Conservation (phyloP, 164 flowering plant species). For the Tinospora cordifolia region DNA sequence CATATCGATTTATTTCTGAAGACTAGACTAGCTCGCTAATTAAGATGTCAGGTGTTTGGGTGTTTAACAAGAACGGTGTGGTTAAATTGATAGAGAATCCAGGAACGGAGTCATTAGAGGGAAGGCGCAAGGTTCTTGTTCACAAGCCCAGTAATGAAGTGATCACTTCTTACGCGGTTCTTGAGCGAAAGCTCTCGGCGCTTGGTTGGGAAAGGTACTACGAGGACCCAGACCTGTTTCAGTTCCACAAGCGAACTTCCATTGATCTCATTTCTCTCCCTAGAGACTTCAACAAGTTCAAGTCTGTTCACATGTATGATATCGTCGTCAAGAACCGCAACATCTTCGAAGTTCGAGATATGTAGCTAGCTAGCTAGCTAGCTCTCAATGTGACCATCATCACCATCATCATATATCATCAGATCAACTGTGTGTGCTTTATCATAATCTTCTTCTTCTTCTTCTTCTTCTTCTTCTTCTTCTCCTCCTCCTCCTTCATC, state of each 20-base stretch:
- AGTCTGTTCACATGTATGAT: conserved; percentile 81
- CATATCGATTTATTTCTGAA: neutral
- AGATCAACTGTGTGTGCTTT: too few relatives aligned
- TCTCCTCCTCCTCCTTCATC: too few relatives aligned
- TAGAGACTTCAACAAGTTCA: conserved; percentile 58
- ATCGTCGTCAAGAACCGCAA: conserved; percentile 77
- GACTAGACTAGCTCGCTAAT: too few relatives aligned
- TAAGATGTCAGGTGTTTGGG: conserved; percentile 92
- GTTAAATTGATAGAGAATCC: conserved; percentile 63
- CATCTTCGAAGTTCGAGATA: conserved; percentile 66
- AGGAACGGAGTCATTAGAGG: conserved; percentile 28
- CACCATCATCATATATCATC: too few relatives aligned
- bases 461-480: too few relatives aligned
- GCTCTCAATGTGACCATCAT: too few relatives aligned
- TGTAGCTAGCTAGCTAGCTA: conserved; percentile 13
- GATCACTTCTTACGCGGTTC: conserved; percentile 45
- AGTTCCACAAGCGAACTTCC: conserved; percentile 72
- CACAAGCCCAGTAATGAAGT: conserved; percentile 51
- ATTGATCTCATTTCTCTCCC: conserved; percentile 91
- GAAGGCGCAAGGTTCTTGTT: conserved; percentile 54
- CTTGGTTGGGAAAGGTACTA: conserved; percentile 91
- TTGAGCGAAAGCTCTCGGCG: conserved; percentile 42
- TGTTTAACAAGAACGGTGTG: conserved; percentile 75
- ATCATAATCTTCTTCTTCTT: too few relatives aligned
- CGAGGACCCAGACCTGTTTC: conserved; percentile 70